phyloP scores from a whole-genome alignment of 2,329 filamentous ascomycete genomes.

The Xylariaceae sp. region DNA sequence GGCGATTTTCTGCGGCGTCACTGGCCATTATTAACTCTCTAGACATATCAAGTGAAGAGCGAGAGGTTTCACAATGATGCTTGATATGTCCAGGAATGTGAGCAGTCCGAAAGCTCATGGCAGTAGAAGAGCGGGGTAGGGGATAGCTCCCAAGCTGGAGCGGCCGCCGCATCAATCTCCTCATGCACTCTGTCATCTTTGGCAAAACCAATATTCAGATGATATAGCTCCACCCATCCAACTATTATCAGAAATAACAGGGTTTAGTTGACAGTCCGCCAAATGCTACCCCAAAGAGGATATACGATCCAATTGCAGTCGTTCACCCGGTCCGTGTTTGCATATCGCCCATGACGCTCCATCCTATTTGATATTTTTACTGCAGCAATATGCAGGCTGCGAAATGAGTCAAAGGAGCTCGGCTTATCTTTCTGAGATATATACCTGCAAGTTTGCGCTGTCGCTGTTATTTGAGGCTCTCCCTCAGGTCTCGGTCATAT shows the following conservation, averaged over 20 bases:
- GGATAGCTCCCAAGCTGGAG: background rate
- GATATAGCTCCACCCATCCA: background rate
- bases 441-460: too few species aligned
- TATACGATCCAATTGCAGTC: background rate
- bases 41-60: too few species aligned
- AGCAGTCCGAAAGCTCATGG: background rate
- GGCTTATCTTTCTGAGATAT: too few species aligned
- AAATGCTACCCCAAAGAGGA: background rate
- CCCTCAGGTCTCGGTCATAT: too few species aligned
- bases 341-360: background rate
- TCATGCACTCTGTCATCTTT: background rate
- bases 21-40: background rate
- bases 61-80: too few species aligned
- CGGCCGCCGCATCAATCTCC: background rate
- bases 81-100: too few species aligned
- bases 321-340: background rate
- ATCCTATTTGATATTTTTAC: background rate
- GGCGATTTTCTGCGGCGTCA: slow-evolving; percentile 1
- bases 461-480: too few species aligned
- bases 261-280: background rate
- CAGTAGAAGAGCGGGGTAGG: background rate
- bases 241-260: background rate
- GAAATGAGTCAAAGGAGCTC: background rate
- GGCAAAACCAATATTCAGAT: too few species aligned
- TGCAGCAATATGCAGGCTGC: background rate